phyloP scores from a whole-genome alignment of 2,329 filamentous ascomycete species.

The Aspergillus amoenus region DNA sequence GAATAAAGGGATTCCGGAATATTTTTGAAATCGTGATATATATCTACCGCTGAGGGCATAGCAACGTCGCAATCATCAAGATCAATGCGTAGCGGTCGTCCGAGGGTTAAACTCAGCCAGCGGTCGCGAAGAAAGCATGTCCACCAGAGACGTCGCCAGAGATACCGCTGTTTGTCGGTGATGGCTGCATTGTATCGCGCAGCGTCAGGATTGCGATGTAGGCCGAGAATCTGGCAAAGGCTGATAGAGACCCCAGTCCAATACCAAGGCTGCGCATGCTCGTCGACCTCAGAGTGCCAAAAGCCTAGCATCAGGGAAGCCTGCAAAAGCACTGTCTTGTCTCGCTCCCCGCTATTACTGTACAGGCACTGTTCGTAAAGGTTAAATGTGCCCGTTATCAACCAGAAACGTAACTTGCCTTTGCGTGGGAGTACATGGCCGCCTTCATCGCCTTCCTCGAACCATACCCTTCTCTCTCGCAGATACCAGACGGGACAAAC shows the following conservation, averaged over 20 bases:
- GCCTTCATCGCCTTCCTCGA: slow-evolving; percentile 38
- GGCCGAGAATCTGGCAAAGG: slow-evolving; percentile 44
- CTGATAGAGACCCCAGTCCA: slow-evolving; percentile 48
- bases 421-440: slow-evolving; percentile 39
- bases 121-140: slow-evolving; percentile 42
- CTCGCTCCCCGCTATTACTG: slow-evolving; percentile 36
- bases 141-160: slow-evolving; percentile 46
- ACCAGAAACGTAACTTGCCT: slow-evolving; percentile 28
- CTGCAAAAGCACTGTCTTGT: slow-evolving; percentile 46
- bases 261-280: slow-evolving; percentile 46
- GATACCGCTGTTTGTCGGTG: slow-evolving; percentile 19
- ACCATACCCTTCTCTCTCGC: slow-evolving; percentile 31
- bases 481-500: slow-evolving; percentile 25
- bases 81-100: slow-evolving; percentile 42
- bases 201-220: slow-evolving; percentile 35
- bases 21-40: slow-evolving; percentile 24
- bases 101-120: slow-evolving; percentile 41
- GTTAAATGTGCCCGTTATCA: no score
- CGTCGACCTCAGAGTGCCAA: slow-evolving; percentile 44
- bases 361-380: slow-evolving; percentile 21
- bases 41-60: slow-evolving; percentile 28
- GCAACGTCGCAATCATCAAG: slow-evolving; percentile 38
- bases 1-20: slow-evolving; percentile 10
- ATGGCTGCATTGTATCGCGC: slow-evolving; percentile 20
- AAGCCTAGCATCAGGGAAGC: slow-evolving; percentile 44